Evolutionary conservation across 1,139 yeast genomes (phyloP).

Genomic region (Suhomyces anneliseae): DNA sequence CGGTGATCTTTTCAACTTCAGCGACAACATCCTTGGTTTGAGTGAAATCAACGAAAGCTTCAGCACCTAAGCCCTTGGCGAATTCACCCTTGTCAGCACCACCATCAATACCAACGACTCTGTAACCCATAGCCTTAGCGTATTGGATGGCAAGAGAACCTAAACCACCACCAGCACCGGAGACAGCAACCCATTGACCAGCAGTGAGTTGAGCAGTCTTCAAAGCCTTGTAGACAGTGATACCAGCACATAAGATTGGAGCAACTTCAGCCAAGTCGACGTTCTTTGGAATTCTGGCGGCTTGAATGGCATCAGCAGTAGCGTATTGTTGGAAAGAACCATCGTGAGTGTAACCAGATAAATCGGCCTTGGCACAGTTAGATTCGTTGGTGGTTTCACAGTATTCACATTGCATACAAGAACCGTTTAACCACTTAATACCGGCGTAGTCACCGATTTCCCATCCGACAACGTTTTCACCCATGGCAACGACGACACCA

Average conservation of each 20-base stretch:
- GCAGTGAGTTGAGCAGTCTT: slow-evolving; percentile 64
- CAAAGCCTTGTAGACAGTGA: slow-evolving; percentile 75
- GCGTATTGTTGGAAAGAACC: slow-evolving; percentile 83
- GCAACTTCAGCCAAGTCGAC: slow-evolving; percentile 73
- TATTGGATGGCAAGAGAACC: slow-evolving; percentile 76
- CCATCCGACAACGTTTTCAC: slow-evolving; percentile 64
- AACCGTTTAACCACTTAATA: slow-evolving; percentile 73
- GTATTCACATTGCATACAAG: slow-evolving; percentile 68
- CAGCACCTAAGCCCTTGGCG: slow-evolving; percentile 63
- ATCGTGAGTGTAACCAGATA: slow-evolving; percentile 77
- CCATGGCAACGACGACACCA: slow-evolving; percentile 72
- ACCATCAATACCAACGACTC: slow-evolving; percentile 76
- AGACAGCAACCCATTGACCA: slow-evolving; percentile 76
- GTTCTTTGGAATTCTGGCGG: slow-evolving; percentile 71
- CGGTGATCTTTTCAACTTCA: slow-evolving; percentile 59
- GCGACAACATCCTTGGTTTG: slow-evolving; percentile 55
- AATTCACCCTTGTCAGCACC: slow-evolving; percentile 65
- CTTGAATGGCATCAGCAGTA: slow-evolving; percentile 83
- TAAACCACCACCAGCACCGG: slow-evolving; percentile 81
- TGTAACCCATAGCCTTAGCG: slow-evolving; percentile 72
- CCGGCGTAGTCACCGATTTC: slow-evolving; percentile 73
- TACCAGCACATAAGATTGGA: slow-evolving; percentile 82
- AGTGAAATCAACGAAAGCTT: slow-evolving; percentile 64
- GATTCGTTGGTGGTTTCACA: slow-evolving; percentile 67
- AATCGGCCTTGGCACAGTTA: slow-evolving; percentile 65